Evolutionary conservation across 352 stramenopile species (phyloP), one percentile per base, ranked within the genome.

Genomic region (Salisapilia sapeloensis): DNA sequence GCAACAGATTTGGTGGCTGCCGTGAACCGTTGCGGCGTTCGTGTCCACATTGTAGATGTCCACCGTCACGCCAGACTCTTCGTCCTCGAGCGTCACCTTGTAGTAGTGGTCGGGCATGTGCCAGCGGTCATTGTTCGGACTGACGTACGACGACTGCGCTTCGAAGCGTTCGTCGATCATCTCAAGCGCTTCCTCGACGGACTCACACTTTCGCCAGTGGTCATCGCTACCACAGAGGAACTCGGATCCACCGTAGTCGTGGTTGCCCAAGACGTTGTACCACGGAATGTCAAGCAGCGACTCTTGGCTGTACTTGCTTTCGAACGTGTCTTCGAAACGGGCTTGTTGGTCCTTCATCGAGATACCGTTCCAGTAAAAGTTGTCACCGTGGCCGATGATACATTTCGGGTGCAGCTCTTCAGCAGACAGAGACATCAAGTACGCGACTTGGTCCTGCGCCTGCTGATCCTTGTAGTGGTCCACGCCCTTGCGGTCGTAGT

Each of bases 381-480:
- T 76, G 31, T 72, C 56, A 6, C 63, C 60, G 29, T 80, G 58
- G 0, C 66, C 40, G 12, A 77, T 56, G 27, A 77, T 62, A 17
- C 61, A 55, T 33, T 74, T 71, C 4, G 69, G 69, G 20, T 69
- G 60, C 25, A 81, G 42, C 19, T 60, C 56, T 19, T 54, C 55
- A 8, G 69, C 58, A n/a, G 69, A 81, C n/a, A 77, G 42, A 0
- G 46, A 31, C 35, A 84, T 40, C 35, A 84, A 34, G 23, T 77
- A 40, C 16, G 64, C 69, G 1, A 84, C 61, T 30, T 77, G 76
- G 20, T 46, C 25, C 38, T 84, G 69, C 10, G 69, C 64, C 30
- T 81, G 61, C 16, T 75, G 64, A 40, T 84, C 67, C 15, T 79
- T 77, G 40, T 79, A 72, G 47, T 79, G 80, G 40, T 65, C 37